Evolutionary conservation across 2,329 filamentous ascomycete genomes (phyloP), one percentile per base, ranked within the genome.

Genomic region (Pseudogymnoascus sp.): DNA sequence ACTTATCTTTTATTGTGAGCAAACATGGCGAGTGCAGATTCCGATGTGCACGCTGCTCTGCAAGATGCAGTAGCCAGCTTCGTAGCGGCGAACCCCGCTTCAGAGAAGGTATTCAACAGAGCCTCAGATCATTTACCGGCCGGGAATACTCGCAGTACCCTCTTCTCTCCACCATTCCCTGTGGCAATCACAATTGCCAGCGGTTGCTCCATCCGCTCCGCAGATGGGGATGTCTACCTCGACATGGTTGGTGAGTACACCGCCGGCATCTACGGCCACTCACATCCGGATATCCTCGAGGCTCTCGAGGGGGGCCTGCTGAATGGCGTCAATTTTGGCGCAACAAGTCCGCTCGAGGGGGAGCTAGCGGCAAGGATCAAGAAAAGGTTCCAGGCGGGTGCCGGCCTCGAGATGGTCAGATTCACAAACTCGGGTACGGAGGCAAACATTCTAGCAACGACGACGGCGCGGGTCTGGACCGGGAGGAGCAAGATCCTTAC

Each of bases 361-460:
- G 68, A 76, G 14, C 76, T 85, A 21, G 86, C 85, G 69, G 73
- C 8, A 70, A 79, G n/a, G 71, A 60, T 88, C n/a, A 81, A 79
- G 64, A 69, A 74, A 8, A 78, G 85, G 3, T 87, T 89, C 68
- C 68, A 69, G 8, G 64, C 65, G 4, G n/a, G 43, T 25, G 67
- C 64, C 6, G 69, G 70, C 5, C 74, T 88, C 4, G 83, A 85
- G 6, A 77, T 79, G 11, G 74, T 88, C 3, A 79, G 86, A 1
- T 88, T 89, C 72, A 80, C 82, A 45, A 89, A 88, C 72, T 86
- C 84, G 0, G 86, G 86, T 1, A 89, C 86, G 0, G 86, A 89
- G 72, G 85, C 85, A 4, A 88, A 85, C 61, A 76, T 84, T 4
- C 81, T 85, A 70, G 85, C 85, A 2, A 70, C 89, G 1, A 81